phyloP scores from a whole-genome alignment of 495 filamentous ascomycete species.

The Annulohypoxylon bovei region DNA sequence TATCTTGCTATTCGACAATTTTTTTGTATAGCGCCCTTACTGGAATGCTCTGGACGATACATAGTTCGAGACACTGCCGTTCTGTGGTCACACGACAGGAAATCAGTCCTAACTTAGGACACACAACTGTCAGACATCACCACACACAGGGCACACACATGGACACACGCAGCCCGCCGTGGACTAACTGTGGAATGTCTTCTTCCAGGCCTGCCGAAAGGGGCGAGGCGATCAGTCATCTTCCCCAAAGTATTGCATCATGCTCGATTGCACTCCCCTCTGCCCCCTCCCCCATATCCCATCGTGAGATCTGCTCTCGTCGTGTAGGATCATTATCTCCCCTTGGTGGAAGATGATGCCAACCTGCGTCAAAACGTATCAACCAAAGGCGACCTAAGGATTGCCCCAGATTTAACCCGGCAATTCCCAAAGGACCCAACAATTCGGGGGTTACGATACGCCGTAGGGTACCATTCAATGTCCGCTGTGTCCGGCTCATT shows the following conservation, averaged over 20 bases:
- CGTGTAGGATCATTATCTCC: constrained; percentile 7
- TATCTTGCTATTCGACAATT: background rate
- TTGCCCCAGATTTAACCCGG: constrained; percentile 37
- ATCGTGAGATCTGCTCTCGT: constrained; percentile 36
- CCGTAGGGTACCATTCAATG: constrained; percentile 33
- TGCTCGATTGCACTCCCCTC: constrained; percentile 21
- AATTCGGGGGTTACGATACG: constrained; percentile 36
- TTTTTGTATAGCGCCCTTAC: constrained; percentile 19
- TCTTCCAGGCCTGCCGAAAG: constrained; percentile 45
- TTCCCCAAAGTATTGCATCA: constrained; percentile 46
- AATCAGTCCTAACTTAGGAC: constrained; percentile 21
- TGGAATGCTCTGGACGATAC: constrained; percentile 36
- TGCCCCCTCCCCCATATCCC: constrained; percentile 2
- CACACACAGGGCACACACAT: background rate
- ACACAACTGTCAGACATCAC: constrained; percentile 33
- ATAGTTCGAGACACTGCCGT: constrained; percentile 22
- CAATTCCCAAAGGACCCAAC: constrained; percentile 35
- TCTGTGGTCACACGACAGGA: constrained; percentile 41
- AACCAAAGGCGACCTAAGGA: constrained; percentile 23
- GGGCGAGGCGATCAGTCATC: constrained; percentile 44
- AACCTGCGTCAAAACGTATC: constrained; percentile 36
- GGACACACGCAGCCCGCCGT: background rate
- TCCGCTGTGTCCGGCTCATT: constrained; percentile 3
- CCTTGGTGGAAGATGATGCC: constrained; percentile 40
- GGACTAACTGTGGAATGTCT: constrained; percentile 35